phyloP scores from a whole-genome alignment of 331 rosid species.

The Malus hybrid region DNA sequence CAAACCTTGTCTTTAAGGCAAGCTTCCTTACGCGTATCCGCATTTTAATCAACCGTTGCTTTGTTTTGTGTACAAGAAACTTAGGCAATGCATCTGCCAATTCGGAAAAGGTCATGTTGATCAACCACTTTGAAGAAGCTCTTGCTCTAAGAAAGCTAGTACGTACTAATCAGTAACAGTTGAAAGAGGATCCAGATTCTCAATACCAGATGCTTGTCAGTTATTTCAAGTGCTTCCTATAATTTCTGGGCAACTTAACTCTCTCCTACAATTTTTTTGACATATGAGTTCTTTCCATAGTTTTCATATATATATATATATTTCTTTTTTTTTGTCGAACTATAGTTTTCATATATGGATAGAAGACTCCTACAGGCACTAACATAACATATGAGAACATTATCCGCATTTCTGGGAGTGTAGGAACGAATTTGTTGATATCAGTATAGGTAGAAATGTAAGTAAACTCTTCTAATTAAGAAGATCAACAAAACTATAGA shows the following conservation, averaged over 20 bases:
- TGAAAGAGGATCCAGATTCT: not conserved
- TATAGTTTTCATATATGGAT: slow-evolving; percentile 81
- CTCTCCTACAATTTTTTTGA: slow-evolving; percentile 89
- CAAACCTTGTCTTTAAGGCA: slow-evolving; percentile 79
- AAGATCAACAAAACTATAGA: not conserved
- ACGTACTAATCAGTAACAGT: not conserved
- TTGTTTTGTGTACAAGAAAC: slow-evolving; percentile 54
- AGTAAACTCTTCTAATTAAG: not conserved
- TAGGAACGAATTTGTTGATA: not conserved
- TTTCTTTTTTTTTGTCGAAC: no score
- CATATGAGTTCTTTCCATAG: slow-evolving; percentile 91
- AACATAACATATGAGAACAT: slow-evolving; percentile 6
- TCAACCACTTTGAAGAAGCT: not conserved
- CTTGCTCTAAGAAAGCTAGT: not conserved
- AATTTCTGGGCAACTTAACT: slow-evolving; percentile 73
- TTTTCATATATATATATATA: no score
- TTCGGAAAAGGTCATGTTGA: slow-evolving; percentile 6
- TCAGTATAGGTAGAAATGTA: not conserved
- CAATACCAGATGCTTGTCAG: slow-evolving; percentile 50
- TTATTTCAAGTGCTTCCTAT: slow-evolving; percentile 49
- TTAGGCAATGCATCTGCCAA: slow-evolving; percentile 52
- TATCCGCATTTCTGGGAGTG: not conserved
- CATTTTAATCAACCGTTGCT: slow-evolving; percentile 90
- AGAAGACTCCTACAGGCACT: slow-evolving; percentile 65
- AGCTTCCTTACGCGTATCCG: slow-evolving; percentile 92